These are phyloP conservation scores for Chenopodium berlandieri DNA, from an alignment of 148 eudicot species.

Conservation along the genomic window DNA sequence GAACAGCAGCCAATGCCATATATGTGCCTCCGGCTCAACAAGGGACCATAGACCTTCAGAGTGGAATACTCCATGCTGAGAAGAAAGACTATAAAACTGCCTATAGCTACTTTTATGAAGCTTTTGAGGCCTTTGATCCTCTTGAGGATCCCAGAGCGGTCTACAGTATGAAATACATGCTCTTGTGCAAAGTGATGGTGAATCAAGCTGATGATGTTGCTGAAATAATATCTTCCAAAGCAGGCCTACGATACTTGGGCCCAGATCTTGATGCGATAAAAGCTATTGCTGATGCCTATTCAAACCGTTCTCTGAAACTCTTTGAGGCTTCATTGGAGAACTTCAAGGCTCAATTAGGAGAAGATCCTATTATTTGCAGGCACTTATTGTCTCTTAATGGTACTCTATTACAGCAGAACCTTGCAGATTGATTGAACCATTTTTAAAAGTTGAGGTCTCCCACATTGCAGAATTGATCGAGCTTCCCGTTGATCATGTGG, in stretches of 20 bases:
- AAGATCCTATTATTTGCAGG: slow-evolving; percentile 48
- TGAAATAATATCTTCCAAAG: slow-evolving; percentile 48
- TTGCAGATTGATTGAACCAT: slow-evolving; percentile 50
- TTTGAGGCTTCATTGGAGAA: slow-evolving; percentile 43
- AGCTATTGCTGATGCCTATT: slow-evolving; percentile 49
- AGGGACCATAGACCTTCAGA: not conserved
- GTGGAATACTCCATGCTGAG: slow-evolving; percentile 48
- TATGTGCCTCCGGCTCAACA: slow-evolving; percentile 57
- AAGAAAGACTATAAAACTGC: slow-evolving; percentile 52
- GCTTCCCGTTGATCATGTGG: slow-evolving; percentile 45
- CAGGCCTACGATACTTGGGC: slow-evolving; percentile 46
- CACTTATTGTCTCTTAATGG: slow-evolving; percentile 44
- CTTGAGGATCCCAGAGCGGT: slow-evolving; percentile 52
- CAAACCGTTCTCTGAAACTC: slow-evolving; percentile 44
- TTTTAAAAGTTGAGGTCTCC: slow-evolving; percentile 44
- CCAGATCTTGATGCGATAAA: slow-evolving; percentile 55
- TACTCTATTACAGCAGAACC: slow-evolving; percentile 45
- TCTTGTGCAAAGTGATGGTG: slow-evolving; percentile 51
- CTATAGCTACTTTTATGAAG: slow-evolving; percentile 49
- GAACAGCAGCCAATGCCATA: slow-evolving; percentile 54
- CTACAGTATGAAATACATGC: slow-evolving; percentile 52
- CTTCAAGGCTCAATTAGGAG: slow-evolving; percentile 43
- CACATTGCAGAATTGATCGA: slow-evolving; percentile 50
- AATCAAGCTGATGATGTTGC: slow-evolving; percentile 55
- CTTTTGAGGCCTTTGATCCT: slow-evolving; percentile 51